Evolutionary conservation across 129 eudicot genomes (phyloP), one percentile per base, ranked within the genome.

Genomic region (Ambrosia artemisiifolia): DNA sequence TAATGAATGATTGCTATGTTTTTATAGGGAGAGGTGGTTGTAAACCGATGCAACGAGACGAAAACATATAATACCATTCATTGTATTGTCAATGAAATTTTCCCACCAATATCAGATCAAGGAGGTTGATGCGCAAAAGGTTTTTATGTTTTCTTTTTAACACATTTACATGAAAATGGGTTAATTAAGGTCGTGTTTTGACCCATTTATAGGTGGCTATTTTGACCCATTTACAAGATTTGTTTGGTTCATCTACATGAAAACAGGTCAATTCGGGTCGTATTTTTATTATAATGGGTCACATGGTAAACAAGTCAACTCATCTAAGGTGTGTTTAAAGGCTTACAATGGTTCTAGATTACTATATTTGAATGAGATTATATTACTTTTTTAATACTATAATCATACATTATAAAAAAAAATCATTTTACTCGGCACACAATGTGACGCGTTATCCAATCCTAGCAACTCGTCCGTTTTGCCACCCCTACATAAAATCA

Each of bases 51-150:
- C 55, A 79, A 82, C 10, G 85, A 90, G 48, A 66, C 90, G 73
- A 90, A 94, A 75, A 85, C 98, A 46, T 94, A 90, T 83, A 79
- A 82, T 55, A 76, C 91, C 33, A 88, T 94, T 74, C 95, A 90
- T 72, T 40, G 74, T 68, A 88, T 86, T 65, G 98, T 90, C 33
- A 80, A 88, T 50, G 91, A 80, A 71, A 90, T 90, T 88, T 90
- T 94, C 79, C 98, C 98, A 32, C 72, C 92, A 47, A 77, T 65
- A 51, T 70, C 83, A 33, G 65, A 73, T 30, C 42, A 55, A 87
- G 71, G 88, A 85, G 96, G 98, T 85, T 55, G 70, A 4, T 35
- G 70, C 69, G 20, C 10, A 9, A 69, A 69, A 28, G 47, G 35
- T n/a, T 36, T 63, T 16, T 30, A 30, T 17, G 13, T 63, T 17